phyloP scores from a whole-genome alignment of 371 early-diverging fungal species.

The Saksenaea vasiformis region DNA sequence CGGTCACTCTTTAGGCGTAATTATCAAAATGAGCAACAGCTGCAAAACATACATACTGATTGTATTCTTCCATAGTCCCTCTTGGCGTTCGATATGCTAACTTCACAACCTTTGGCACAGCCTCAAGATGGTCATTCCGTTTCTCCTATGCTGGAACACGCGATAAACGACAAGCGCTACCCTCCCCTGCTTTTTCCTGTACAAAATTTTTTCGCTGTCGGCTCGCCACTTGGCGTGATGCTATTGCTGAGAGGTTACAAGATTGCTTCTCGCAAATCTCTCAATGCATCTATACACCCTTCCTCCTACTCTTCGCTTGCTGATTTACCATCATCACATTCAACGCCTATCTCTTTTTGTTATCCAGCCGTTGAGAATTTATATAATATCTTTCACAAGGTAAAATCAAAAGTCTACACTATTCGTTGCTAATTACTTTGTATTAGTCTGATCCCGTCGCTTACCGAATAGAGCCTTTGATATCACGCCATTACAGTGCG shows the following conservation, averaged over 20 bases:
- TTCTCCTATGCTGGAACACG: background rate
- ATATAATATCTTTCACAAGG: slow-evolving; percentile 83
- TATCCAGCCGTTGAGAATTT: slow-evolving; percentile 69
- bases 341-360: slow-evolving; percentile 41
- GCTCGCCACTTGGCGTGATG: slow-evolving; percentile 80
- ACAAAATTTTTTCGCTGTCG: slow-evolving; percentile 67
- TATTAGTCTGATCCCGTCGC: slow-evolving; percentile 56
- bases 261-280: slow-evolving; percentile 50
- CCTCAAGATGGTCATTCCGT: slow-evolving; percentile 14
- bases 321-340: slow-evolving; percentile 12
- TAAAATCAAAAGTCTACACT: background rate
- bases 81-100: slow-evolving; percentile 80
- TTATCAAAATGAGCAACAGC: background rate
- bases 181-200: slow-evolving; percentile 42
- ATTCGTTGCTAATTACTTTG: background rate
- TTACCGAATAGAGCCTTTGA: slow-evolving; percentile 75
- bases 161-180: slow-evolving; percentile 15
- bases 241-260: slow-evolving; percentile 71
- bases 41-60: background rate
- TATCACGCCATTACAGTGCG: slow-evolving; percentile 49
- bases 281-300: slow-evolving; percentile 1
- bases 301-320: slow-evolving; percentile 6
- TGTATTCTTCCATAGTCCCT: slow-evolving; percentile 41
- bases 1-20: slow-evolving; percentile 82
- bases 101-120: slow-evolving; percentile 56